These are phyloP conservation scores for Adansonia rubrostipa DNA, from an alignment of 441 rosid species.

Conservation along the genomic window DNA sequence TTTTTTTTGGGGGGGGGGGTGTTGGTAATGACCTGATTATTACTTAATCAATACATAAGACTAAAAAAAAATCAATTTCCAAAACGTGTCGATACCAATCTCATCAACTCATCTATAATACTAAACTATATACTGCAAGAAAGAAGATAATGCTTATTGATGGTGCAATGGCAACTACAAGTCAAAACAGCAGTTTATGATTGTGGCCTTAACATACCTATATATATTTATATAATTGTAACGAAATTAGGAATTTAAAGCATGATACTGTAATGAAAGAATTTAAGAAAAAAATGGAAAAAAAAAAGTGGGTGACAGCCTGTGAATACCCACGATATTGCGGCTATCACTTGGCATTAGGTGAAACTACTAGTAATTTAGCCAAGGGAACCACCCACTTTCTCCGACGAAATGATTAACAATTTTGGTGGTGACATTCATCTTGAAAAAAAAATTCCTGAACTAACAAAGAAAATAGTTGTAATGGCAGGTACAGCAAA, in stretches of 20 bases:
- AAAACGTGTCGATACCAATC: neutral
- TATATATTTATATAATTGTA: neutral
- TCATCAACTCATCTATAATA: neutral
- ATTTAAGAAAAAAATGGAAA: neutral
- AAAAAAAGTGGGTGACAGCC: neutral
- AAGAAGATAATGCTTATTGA: constrained; percentile 3
- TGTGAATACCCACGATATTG: neutral
- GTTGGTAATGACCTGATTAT: neutral
- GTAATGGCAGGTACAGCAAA: too few species aligned
- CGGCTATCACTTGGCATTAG: neutral
- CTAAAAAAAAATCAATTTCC: neutral
- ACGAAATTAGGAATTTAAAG: neutral
- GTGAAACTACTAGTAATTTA: too few species aligned
- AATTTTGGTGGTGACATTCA: too few species aligned
- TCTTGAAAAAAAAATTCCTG: too few species aligned
- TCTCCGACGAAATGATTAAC: too few species aligned
- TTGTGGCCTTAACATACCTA: neutral
- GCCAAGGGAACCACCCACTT: too few species aligned
- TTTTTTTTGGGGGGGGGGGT: neutral
- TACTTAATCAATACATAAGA: neutral
- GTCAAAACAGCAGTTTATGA: neutral
- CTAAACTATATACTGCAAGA: neutral
- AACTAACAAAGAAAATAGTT: too few species aligned
- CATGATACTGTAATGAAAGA: neutral
- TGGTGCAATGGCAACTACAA: neutral